These are phyloP conservation scores for Melampsora allii-populina DNA, from an alignment of 1,284 basidiomycete species.

Conservation along the genomic window DNA sequence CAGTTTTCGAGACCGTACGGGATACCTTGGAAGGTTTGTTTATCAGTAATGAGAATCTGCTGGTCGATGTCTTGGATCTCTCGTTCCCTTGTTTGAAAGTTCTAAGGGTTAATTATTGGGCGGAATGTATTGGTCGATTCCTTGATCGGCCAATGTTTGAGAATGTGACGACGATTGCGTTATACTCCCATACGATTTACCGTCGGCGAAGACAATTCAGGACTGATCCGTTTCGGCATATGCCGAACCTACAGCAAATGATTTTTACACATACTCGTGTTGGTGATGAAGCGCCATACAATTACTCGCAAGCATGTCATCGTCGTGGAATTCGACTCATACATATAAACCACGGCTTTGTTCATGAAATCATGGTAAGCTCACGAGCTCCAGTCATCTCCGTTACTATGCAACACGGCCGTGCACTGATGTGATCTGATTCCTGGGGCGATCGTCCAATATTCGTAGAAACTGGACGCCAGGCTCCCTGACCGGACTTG, in stretches of 20 bases:
- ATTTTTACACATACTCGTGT: constrained; percentile 36
- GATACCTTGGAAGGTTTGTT: constrained; percentile 29
- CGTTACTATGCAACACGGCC: no score
- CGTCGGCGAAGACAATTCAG: constrained; percentile 3
- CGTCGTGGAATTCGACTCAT: constrained; percentile 7
- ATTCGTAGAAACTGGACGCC: no score
- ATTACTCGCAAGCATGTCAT: constrained; percentile 3
- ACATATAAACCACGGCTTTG: constrained; percentile 22
- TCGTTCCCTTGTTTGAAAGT: constrained; percentile 19
- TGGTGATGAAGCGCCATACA: constrained; percentile 11
- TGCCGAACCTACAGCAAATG: constrained; percentile 5
- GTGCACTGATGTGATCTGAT: no score
- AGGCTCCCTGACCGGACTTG: no score
- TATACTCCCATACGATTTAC: constrained; percentile 39
- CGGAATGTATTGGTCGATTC: constrained; percentile 18
- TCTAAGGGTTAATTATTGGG: constrained; percentile 32
- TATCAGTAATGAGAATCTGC: constrained; percentile 15
- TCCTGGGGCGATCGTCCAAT: no score
- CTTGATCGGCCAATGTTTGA: constrained; percentile 13
- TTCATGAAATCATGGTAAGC: constrained; percentile 24
- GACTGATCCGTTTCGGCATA: constrained; percentile 9
- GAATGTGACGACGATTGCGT: constrained; percentile 8
- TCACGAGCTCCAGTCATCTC: no score
- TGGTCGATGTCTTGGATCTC: constrained; percentile 20
- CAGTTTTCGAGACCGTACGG: constrained; percentile 19